These are phyloP conservation scores for Pestalotiopsis sp. DNA, from an alignment of 2,329 filamentous ascomycete genomes.

Conservation along the genomic window DNA sequence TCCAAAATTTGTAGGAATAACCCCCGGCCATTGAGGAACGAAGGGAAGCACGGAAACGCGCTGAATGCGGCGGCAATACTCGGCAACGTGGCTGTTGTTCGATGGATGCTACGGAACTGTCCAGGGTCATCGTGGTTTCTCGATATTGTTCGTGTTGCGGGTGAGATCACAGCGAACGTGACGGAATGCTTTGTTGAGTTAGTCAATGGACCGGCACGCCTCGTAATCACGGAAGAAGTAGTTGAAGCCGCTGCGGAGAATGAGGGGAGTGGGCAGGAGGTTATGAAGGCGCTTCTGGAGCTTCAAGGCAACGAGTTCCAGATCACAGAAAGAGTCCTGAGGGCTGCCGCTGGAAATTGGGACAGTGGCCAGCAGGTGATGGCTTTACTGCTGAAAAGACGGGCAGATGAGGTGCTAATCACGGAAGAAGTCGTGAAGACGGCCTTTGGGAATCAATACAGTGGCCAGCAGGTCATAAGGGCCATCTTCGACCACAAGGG, in stretches of 20 bases:
- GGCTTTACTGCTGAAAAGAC: neutral
- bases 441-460: neutral
- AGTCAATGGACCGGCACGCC: too few species aligned
- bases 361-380: neutral
- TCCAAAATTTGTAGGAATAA: neutral
- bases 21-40: neutral
- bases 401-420: neutral
- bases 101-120: neutral
- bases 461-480: neutral
- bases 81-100: neutral
- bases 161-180: neutral
- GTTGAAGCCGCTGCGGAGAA: neutral
- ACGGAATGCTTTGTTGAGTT: neutral
- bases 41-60: neutral
- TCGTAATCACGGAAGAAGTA: neutral
- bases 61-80: neutral
- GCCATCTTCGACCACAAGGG: neutral
- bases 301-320: neutral
- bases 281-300: slow-evolving; percentile 10
- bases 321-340: slow-evolving; percentile 4
- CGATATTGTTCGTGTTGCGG: neutral
- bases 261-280: neutral
- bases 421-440: slow-evolving; percentile 8
- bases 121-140: neutral
- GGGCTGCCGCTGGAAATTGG: neutral